Percentiles rank a stretch among this genome's conserved stretches.
Conservation (phyloP, 208 protist species). For the Paratrypanosoma confusum region DNA sequence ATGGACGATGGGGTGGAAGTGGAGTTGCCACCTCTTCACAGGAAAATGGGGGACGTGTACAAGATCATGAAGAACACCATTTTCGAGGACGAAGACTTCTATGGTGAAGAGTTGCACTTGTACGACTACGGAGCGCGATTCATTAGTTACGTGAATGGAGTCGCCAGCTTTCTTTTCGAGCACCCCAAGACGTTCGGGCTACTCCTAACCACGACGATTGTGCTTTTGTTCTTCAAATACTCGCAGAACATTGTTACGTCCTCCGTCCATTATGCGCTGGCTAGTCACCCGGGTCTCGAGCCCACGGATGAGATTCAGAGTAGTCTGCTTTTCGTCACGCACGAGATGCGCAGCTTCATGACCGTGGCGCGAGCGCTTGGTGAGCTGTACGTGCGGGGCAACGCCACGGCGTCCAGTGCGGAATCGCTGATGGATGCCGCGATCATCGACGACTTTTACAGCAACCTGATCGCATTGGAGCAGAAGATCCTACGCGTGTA, state of each 20-base stretch:
- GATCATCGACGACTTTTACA: constrained; percentile 20
- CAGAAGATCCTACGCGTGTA: not conserved
- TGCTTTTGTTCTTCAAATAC: constrained; percentile 55
- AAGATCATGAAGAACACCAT: constrained; percentile 57
- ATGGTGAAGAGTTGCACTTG: too few species aligned
- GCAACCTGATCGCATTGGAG: not conserved
- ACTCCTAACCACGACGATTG: constrained; percentile 26
- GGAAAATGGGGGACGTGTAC: constrained; percentile 34
- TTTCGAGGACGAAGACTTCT: constrained; percentile 34
- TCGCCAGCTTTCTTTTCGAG: constrained; percentile 39
- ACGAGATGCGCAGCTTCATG: constrained; percentile 21
- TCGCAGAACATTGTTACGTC: constrained; percentile 34
- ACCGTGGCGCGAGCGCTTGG: constrained; percentile 18
- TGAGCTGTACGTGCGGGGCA: constrained; percentile 18
- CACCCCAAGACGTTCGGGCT: constrained; percentile 39
- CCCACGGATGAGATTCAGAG: constrained; percentile 27
- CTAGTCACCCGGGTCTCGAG: constrained; percentile 34
- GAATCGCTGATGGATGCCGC: constrained; percentile 1
- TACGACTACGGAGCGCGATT: constrained; percentile 36
- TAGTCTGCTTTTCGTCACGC: constrained; percentile 29
- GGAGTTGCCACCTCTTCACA: constrained; percentile 1
- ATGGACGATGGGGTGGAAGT: constrained; percentile 5
- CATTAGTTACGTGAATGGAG: constrained; percentile 31
- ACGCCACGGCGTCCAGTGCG: constrained; percentile 18
- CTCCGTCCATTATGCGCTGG: constrained; percentile 25